Percentiles rank a stretch among this genome's conserved stretches.
These are phyloP conservation scores for Isabelozyma heimii DNA, from an alignment of 805 yeast genomes.

Conservation along the genomic window DNA sequence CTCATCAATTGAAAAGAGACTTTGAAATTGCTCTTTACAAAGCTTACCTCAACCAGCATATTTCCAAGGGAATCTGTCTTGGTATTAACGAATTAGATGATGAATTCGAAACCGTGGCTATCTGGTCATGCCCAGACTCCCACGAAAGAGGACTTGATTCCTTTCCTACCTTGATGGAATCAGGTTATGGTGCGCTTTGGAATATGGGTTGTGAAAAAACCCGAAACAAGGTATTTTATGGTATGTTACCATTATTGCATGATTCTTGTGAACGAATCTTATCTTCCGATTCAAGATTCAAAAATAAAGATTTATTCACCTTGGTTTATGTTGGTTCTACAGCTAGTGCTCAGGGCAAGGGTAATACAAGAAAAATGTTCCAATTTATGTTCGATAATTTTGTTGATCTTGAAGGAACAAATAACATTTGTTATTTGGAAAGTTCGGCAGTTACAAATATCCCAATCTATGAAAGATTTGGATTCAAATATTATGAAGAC, in stretches of 20 bases:
- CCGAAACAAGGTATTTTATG: conserved; percentile 47
- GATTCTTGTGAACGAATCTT: conserved; percentile 45
- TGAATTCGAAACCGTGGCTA: conserved; percentile 51
- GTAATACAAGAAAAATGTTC: conserved; percentile 50
- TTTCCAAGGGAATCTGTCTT: conserved; percentile 47
- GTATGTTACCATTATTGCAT: conserved; percentile 51
- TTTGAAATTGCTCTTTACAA: conserved; percentile 45
- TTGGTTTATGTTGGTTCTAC: conserved; percentile 47
- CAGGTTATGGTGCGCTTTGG: conserved; percentile 54
- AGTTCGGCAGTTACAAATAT: conserved; percentile 45
- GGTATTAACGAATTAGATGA: conserved; percentile 46
- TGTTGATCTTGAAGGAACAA: conserved; percentile 36
- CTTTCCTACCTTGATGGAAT: conserved; percentile 45
- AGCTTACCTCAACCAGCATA: conserved; percentile 50
- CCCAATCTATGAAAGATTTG: conserved; percentile 53
- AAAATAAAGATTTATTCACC: conserved; percentile 36
- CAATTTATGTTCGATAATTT: conserved; percentile 46
- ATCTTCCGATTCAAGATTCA: conserved; percentile 36
- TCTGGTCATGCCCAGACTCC: conserved; percentile 52
- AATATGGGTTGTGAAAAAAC: conserved; percentile 48
- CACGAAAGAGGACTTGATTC: conserved; percentile 41
- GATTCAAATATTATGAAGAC: conserved; percentile 48
- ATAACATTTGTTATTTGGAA: conserved; percentile 47
- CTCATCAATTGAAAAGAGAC: conserved; percentile 10
- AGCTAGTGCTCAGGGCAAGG: conserved; percentile 51